Evolutionary conservation across 345 rosid species (phyloP).

Genomic region (Xanthoceras sorbifolium): DNA sequence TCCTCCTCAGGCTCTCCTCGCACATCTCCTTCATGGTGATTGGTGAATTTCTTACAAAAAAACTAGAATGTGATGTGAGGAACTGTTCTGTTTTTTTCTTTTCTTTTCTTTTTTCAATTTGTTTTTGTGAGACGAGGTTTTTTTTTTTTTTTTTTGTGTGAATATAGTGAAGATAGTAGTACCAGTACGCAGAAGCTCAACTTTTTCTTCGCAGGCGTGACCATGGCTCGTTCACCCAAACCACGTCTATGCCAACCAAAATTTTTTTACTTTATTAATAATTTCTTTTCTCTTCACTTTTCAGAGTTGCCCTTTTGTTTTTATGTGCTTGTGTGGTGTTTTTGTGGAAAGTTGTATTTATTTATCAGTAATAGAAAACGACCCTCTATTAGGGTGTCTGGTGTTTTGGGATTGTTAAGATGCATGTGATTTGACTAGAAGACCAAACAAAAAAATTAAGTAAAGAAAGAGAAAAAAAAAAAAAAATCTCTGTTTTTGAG

Average conservation of each 20-base stretch:
- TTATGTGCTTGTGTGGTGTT: conserved; percentile 25
- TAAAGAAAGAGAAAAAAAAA: not conserved
- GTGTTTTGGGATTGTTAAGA: conserved; percentile 14
- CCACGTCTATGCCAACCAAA: conserved; percentile 29
- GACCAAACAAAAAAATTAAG: not conserved
- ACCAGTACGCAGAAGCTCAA: not conserved
- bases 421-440: conserved; percentile 37
- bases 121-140: not conserved
- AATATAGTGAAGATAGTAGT: conserved; percentile 15
- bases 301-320: conserved; percentile 20
- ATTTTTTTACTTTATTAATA: not conserved
- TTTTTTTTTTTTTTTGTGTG: conserved; percentile 27
- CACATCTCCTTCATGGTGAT: conserved; percentile 91
- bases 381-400: not conserved
- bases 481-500: conserved; percentile 35
- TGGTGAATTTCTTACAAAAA: not conserved
- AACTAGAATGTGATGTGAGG: not conserved
- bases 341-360: conserved; percentile 12
- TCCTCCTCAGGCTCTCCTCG: conserved; percentile 67
- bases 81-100: not conserved
- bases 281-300: not conserved
- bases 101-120: not conserved
- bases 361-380: not conserved
- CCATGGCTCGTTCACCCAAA: conserved; percentile 28
- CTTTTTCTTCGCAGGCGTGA: conserved; percentile 29